A percentile compares a stretch with the other conserved stretches of the same genome.
These are phyloP conservation scores for Xylaria palmicola DNA, from an alignment of 495 filamentous ascomycete species.

Conservation along the genomic window DNA sequence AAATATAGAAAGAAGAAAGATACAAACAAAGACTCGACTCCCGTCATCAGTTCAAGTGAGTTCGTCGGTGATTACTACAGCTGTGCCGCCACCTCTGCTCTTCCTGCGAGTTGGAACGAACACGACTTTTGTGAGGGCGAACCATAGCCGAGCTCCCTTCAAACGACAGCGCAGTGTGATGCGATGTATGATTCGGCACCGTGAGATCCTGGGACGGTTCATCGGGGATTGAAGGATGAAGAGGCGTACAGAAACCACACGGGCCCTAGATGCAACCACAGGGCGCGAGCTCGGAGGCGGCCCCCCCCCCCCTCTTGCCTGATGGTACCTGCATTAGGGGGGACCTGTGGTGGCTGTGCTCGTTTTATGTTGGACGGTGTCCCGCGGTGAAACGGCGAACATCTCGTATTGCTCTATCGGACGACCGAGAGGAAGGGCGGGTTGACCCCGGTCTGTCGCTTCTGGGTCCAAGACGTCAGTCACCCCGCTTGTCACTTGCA, in stretches of 20 bases:
- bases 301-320: not conserved
- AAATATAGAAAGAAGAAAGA: not conserved
- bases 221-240: not conserved
- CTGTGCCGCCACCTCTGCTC: not conserved
- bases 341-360: slow-evolving; percentile 25
- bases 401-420: slow-evolving; percentile 14
- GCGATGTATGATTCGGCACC: not conserved
- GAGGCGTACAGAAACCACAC: not conserved
- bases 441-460: slow-evolving; percentile 2
- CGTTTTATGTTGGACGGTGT: slow-evolving; percentile 26
- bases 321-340: slow-evolving; percentile 32
- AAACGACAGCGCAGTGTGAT: not conserved
- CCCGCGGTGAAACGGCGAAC: not conserved
- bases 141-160: not conserved
- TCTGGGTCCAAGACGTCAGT: not conserved
- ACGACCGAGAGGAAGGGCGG: slow-evolving; percentile 4
- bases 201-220: not conserved
- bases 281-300: slow-evolving; percentile 5
- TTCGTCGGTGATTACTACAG: not conserved
- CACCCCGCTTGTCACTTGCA: not conserved
- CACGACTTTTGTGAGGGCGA: not conserved
- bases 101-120: not conserved
- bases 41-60: not conserved
- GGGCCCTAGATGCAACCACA: not conserved
- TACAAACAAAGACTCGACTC: not conserved